A percentile compares a stretch with the other conserved stretches of the same genome.
phyloP scores from a whole-genome alignment of 176 grass and related monocot genomes.

The Otatea glauca region DNA sequence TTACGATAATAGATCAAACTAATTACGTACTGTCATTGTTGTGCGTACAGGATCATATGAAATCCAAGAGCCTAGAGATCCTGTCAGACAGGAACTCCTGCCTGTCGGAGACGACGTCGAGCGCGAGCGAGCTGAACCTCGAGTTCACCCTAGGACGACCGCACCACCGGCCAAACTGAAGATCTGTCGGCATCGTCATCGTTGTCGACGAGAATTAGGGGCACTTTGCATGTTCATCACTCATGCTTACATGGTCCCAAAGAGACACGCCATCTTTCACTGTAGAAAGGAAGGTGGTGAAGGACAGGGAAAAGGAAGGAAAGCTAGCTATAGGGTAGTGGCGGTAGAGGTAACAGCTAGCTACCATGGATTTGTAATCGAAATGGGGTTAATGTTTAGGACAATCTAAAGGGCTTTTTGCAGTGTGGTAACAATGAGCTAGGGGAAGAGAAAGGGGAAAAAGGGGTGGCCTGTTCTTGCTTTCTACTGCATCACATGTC shows the following conservation, averaged over 20 bases:
- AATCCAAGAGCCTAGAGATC: constrained; percentile 70
- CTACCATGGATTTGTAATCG: background rate
- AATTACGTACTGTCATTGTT: background rate
- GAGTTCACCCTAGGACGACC: constrained; percentile 70
- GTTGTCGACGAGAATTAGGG: background rate
- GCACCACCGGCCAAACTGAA: constrained; percentile 40
- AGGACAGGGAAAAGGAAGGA: constrained; percentile 25
- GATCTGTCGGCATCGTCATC: too few species aligned
- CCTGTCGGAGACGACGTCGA: constrained; percentile 61
- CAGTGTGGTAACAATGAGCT: constrained; percentile 7
- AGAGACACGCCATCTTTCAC: constrained; percentile 23
- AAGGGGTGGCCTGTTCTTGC: background rate
- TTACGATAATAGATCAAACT: background rate
- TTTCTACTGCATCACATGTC: constrained; percentile 27
- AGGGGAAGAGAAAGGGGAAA: background rate
- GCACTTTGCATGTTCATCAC: constrained; percentile 14
- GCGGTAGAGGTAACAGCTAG: background rate
- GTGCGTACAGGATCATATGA: constrained; percentile 45
- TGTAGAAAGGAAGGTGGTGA: constrained; percentile 26
- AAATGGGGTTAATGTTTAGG: constrained; percentile 12
- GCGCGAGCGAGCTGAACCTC: constrained; percentile 57
- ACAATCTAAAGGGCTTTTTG: background rate
- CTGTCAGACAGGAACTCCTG: constrained; percentile 73
- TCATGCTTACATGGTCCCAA: constrained; percentile 33
- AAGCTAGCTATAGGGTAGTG: background rate